These are phyloP conservation scores for Pythium myriotylum DNA, from an alignment of 352 stramenopile species.

Conservation along the genomic window DNA sequence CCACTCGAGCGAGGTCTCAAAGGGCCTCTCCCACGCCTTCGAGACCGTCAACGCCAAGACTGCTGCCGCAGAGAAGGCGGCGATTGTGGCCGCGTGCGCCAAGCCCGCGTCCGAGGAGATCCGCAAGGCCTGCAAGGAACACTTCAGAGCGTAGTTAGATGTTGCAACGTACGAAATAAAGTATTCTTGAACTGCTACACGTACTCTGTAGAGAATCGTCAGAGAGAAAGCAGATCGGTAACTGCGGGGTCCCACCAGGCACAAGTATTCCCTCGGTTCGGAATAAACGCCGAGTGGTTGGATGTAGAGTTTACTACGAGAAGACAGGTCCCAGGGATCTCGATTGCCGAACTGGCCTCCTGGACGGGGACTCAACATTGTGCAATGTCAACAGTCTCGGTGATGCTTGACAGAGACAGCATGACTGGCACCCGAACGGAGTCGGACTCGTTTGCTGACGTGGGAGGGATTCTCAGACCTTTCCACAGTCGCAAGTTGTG, in stretches of 20 bases:
- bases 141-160: not conserved
- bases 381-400: no score
- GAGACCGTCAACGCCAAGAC: slow-evolving; percentile 10
- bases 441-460: not conserved
- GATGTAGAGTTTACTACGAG: no score
- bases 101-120: not conserved
- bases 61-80: not conserved
- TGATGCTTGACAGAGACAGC: not conserved
- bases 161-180: not conserved
- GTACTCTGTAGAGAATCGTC: no score
- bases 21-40: slow-evolving; percentile 14
- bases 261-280: no score
- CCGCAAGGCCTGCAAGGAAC: not conserved
- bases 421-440: not conserved
- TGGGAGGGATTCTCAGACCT: not conserved
- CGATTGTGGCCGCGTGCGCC: not conserved
- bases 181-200: not conserved
- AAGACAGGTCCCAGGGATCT: no score
- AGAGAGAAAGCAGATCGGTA: no score
- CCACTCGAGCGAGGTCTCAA: slow-evolving; percentile 21
- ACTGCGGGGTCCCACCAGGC: no score
- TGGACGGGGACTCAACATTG: no score
- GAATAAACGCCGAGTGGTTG: no score
- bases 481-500: no score
- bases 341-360: no score